These are phyloP conservation scores for Dacryopinax spathularia DNA, from an alignment of 768 basidiomycete genomes.

Conservation along the genomic window DNA sequence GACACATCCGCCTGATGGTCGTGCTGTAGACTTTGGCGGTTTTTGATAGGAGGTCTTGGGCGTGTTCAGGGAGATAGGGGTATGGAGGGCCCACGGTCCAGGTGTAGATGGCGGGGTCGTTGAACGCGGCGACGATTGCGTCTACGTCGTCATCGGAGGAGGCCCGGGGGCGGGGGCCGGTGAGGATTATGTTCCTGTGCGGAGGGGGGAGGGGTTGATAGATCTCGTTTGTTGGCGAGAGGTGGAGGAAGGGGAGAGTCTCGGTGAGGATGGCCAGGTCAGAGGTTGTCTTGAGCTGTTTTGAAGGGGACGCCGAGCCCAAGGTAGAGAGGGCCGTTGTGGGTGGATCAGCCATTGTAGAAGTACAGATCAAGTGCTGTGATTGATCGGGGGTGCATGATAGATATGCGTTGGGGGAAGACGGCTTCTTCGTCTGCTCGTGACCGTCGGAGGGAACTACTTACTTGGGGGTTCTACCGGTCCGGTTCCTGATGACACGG, in stretches of 20 bases:
- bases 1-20: neutral
- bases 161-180: constrained; percentile 42
- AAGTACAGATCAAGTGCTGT: no score
- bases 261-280: neutral
- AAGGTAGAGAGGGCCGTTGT: no score
- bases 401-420: no score
- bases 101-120: constrained; percentile 35
- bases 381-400: no score
- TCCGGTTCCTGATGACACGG: no score
- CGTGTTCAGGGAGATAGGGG: constrained; percentile 38
- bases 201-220: constrained; percentile 42
- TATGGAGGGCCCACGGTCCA: constrained; percentile 37
- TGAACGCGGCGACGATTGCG: constrained; percentile 29
- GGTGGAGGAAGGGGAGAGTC: neutral
- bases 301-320: no score
- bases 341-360: no score
- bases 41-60: constrained; percentile 8
- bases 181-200: constrained; percentile 41
- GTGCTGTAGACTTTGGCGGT: neutral
- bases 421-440: no score
- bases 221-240: constrained; percentile 24
- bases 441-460: no score
- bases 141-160: constrained; percentile 25
- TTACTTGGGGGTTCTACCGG: no score
- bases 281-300: no score